phyloP scores from a whole-genome alignment of 805 yeast genomes.

The Metschnikowia sp. region DNA sequence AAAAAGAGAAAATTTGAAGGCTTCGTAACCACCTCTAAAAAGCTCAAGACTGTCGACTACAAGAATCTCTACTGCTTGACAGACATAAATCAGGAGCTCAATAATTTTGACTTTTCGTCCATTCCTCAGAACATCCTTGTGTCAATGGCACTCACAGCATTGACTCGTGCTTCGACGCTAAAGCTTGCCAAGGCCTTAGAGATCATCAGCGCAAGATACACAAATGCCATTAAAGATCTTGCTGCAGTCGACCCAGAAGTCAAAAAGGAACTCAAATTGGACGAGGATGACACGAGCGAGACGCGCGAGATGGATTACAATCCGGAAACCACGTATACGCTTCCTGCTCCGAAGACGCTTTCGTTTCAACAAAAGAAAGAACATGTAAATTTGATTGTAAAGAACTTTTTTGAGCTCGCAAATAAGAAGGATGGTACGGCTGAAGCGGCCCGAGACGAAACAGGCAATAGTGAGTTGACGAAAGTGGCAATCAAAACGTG shows the following conservation, averaged over 20 bases:
- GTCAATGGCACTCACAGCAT: slow-evolving; percentile 63
- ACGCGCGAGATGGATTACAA: slow-evolving; percentile 27
- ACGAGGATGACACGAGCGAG: slow-evolving; percentile 19
- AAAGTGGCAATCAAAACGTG: slow-evolving; percentile 50
- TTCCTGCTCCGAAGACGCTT: slow-evolving; percentile 58
- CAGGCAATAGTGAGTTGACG: slow-evolving; percentile 50
- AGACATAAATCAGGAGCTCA: slow-evolving; percentile 55
- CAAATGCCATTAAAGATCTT: slow-evolving; percentile 31
- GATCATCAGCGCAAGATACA: slow-evolving; percentile 66
- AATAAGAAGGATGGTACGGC: slow-evolving; percentile 22
- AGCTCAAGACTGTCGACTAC: slow-evolving; percentile 39
- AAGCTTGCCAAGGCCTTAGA: slow-evolving; percentile 63
- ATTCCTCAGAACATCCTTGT: slow-evolving; percentile 63
- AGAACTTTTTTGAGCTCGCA: slow-evolving; percentile 53
- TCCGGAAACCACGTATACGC: slow-evolving; percentile 43
- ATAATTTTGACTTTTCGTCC: slow-evolving; percentile 65
- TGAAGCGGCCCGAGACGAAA: slow-evolving; percentile 21
- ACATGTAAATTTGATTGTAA: slow-evolving; percentile 55
- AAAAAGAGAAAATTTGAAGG: slow-evolving; percentile 42
- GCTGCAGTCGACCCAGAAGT: slow-evolving; percentile 8
- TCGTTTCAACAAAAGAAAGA: slow-evolving; percentile 52
- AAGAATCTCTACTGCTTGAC: slow-evolving; percentile 67
- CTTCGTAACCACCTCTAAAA: slow-evolving; percentile 31
- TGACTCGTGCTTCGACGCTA: slow-evolving; percentile 50
- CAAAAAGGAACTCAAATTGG: slow-evolving; percentile 15